Conservation (phyloP, 1,284 basidiomycete species). For the Cystobasidium sp. region DNA sequence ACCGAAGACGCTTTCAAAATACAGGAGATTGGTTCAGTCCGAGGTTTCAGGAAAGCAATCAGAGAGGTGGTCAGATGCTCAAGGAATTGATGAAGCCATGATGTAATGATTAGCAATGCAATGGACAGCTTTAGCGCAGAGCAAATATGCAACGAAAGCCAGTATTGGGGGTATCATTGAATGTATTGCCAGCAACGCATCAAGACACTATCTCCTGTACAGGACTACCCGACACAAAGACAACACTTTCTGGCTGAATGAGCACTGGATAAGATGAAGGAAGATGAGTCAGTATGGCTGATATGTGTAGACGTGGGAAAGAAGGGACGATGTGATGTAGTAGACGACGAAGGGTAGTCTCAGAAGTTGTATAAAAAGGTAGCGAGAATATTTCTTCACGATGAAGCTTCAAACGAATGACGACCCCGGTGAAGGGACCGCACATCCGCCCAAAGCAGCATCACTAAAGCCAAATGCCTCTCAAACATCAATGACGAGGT, state of each 20-base stretch:
- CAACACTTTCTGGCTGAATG: background rate
- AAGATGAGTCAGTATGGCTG: constrained; percentile 1
- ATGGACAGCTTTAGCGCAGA: background rate
- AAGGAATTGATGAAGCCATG: constrained; percentile 66
- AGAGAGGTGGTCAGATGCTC: constrained; percentile 86
- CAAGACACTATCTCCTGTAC: background rate
- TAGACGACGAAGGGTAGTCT: constrained; percentile 11
- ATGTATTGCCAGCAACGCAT: background rate
- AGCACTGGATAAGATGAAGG: background rate
- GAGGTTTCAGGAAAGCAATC: constrained; percentile 82
- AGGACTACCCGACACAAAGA: background rate
- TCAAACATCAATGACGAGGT: constrained; percentile 38
- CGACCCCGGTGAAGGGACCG: background rate
- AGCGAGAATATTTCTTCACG: constrained; percentile 46
- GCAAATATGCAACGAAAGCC: background rate
- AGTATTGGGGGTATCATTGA: background rate
- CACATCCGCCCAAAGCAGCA: constrained; percentile 3
- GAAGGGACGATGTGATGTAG: background rate
- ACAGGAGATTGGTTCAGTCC: constrained; percentile 84
- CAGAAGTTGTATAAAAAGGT: constrained; percentile 41
- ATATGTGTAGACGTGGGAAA: background rate
- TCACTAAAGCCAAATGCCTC: constrained; percentile 48
- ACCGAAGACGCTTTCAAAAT: constrained; percentile 77
- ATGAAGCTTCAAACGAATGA: constrained; percentile 13
- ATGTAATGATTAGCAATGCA: constrained; percentile 4